These are phyloP conservation scores for Begonia loranthoides DNA, from an alignment of 306 rosid species.

Conservation along the genomic window DNA sequence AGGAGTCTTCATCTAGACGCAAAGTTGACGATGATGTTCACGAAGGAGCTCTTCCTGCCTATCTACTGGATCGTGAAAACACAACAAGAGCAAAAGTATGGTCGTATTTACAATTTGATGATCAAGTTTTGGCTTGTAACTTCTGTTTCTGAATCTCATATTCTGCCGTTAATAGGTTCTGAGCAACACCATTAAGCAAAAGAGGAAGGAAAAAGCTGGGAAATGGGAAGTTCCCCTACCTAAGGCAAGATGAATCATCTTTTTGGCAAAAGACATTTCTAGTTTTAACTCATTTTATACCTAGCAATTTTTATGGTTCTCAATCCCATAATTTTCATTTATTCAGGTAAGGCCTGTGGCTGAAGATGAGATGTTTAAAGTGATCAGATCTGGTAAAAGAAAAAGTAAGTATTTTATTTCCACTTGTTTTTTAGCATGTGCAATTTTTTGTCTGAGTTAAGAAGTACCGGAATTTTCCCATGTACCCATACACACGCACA, in stretches of 20 bases:
- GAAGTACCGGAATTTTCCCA: too few relatives aligned
- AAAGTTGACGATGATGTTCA: conserved; percentile 78
- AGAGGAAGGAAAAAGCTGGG: conserved; percentile 93
- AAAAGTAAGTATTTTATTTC: conserved; percentile 40
- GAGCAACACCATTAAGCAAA: conserved; percentile 87
- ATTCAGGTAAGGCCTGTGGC: conserved; percentile 87
- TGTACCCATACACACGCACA: too few relatives aligned
- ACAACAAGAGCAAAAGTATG: conserved; percentile 71
- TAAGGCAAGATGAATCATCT: conserved; percentile 30
- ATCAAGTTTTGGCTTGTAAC: neutral
- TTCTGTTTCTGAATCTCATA: conserved; percentile 6
- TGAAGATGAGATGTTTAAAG: conserved; percentile 95
- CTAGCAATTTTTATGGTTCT: too few relatives aligned
- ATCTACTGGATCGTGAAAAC: conserved; percentile 76
- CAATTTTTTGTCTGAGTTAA: too few relatives aligned
- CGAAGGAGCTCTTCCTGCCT: conserved; percentile 76
- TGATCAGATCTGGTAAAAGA: conserved; percentile 75
- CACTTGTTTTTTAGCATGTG: too few relatives aligned
- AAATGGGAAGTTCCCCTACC: conserved; percentile 98
- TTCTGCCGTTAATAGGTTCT: conserved; percentile 39
- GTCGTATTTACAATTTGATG: neutral
- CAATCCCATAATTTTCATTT: neutral
- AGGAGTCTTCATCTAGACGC: conserved; percentile 64
- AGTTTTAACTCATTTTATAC: too few relatives aligned
- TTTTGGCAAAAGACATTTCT: too few relatives aligned